Evolutionary conservation across 768 basidiomycete species (phyloP), one percentile per base, ranked within the genome.

Genomic region (Leccinum incarnatum): DNA sequence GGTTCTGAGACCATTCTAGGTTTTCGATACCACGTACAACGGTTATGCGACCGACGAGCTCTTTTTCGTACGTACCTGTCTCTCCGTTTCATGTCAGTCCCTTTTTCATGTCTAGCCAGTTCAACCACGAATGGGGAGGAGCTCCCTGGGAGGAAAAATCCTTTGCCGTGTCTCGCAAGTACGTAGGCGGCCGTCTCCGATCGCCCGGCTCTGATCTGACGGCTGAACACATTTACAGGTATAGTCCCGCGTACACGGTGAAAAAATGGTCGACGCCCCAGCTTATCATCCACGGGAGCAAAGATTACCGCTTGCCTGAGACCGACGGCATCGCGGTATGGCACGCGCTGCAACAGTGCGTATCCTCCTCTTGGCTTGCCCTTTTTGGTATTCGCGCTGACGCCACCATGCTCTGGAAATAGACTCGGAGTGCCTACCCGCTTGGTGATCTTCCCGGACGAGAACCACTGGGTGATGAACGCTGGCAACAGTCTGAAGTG

Each of bases 11-110:
- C 32, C 19, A 4, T 15, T 29, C 47, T 51, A 87, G 86, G 82
- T 90, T 25, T 94, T 95, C 63, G 89, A 93, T 66, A 79, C 87
- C 4, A 79, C 73, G 8, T 89, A 89, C 72, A 88, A 88, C 50
- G 93, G 88, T n/a, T 94, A 86, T 69, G 83, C 88, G 14, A 98
- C 95, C 10, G 95, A 98, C 53, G 93, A 95, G 67, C 81, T 95
- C 36, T 93, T 88, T 81, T 95, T 95, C 76, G 91, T 92, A 67
- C 65, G 88, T 77, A 25, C 40, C 34, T 37, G 14, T 52, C 15
- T 12, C 23, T 49, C 48, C 1, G 4, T 27, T 51, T 9, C 10
- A 48, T 45, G 29, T 37, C n/a, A 51, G 37, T 40, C 29, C 17
- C 50, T 46, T 54, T 54, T 21, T 45, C 37, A 65, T n/a, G 3